Conservation (phyloP, 2,329 filamentous ascomycete species). For the Sporothrix euskadiensis region DNA sequence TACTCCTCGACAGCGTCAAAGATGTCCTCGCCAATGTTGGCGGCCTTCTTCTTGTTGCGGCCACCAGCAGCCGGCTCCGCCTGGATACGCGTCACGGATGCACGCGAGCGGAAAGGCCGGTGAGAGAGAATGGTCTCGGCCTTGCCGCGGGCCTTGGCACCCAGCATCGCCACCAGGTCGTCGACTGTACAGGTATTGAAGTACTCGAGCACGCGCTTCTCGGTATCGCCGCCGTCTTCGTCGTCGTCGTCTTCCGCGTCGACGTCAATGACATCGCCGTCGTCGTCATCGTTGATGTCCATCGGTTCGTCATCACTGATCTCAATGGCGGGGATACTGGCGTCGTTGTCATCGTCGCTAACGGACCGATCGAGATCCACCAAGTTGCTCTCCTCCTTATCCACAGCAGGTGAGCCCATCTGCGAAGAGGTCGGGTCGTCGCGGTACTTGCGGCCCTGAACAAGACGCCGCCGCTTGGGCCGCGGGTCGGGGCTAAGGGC, state of each 20-base stretch:
- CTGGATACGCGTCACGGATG: slow-evolving; percentile 66
- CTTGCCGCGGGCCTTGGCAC: slow-evolving; percentile 68
- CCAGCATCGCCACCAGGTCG: slow-evolving; percentile 75
- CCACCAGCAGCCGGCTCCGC: slow-evolving; percentile 41
- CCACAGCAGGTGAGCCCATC: slow-evolving; percentile 31
- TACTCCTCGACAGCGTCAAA: slow-evolving; percentile 65
- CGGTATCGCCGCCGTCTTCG: slow-evolving; percentile 25
- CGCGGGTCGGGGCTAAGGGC: slow-evolving; percentile 28
- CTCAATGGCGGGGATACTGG: neutral
- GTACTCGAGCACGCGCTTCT: slow-evolving; percentile 65
- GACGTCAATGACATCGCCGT: slow-evolving; percentile 26
- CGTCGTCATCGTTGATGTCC: slow-evolving; percentile 39
- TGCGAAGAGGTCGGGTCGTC: slow-evolving; percentile 29
- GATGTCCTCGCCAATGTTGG: slow-evolving; percentile 55
- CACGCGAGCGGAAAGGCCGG: slow-evolving; percentile 70
- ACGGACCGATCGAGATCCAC: slow-evolving; percentile 36
- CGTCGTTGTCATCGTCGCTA: slow-evolving; percentile 31
- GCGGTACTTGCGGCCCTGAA: slow-evolving; percentile 33
- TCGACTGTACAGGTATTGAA: slow-evolving; percentile 77
- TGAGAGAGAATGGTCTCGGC: slow-evolving; percentile 69
- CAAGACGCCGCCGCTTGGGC: slow-evolving; percentile 38
- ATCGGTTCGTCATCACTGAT: slow-evolving; percentile 39
- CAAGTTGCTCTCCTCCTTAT: slow-evolving; percentile 32
- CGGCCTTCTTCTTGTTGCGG: slow-evolving; percentile 48
- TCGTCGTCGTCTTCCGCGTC: slow-evolving; percentile 38